Evolutionary conservation across 2,329 filamentous ascomycete species (phyloP), one percentile per base, ranked within the genome.

Genomic region (Ramularia collo-cygni): DNA sequence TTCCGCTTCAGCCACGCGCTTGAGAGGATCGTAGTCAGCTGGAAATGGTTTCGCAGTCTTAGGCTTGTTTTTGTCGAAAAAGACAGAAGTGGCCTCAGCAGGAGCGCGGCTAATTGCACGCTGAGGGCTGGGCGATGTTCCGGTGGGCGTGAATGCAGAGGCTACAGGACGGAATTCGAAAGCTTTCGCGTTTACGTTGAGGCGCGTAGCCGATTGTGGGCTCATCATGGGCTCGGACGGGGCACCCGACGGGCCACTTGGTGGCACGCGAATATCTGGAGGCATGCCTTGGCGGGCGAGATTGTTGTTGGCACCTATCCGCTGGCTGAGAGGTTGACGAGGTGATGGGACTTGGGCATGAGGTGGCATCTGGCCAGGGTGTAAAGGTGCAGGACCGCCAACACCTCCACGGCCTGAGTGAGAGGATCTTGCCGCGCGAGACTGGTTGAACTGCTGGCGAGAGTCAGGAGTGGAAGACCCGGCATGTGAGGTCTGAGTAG

Each of bases 151-250:
- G 65, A 98, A 96, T 1, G 82, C 73, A 31, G 77, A 75, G 0
- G 89, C 88, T 46, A 83, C 83, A 4, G 85, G 81, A 54, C 83
- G 93, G 13, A 90, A 92, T 49, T 83, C 81, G 65, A 95, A 96
- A 56, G 95, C 88, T 57, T 73, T 66, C 1, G 78, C 79, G 38
- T 72, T 74, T 26, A 75, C 76, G 47, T 80, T 81, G 60, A 81
- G 74, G 43, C 72, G 71, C 5, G 67, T 71, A 13, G 67, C 70
- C 4, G 76, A 76, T 1, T 66, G 67, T 8, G 76, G 74, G 24
- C 74, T 75, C 44, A 73, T 70, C 15, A 50, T 48, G 39, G 40
- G 40, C 10, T 46, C 38, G 2, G 26, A 28, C 16, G 42, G 19
- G 4, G 38, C 9, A 13, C 26, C 26, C 14, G 39, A 38, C 10